phyloP scores from a whole-genome alignment of 257 asterid genomes.

The Voacanga thouarsii region DNA sequence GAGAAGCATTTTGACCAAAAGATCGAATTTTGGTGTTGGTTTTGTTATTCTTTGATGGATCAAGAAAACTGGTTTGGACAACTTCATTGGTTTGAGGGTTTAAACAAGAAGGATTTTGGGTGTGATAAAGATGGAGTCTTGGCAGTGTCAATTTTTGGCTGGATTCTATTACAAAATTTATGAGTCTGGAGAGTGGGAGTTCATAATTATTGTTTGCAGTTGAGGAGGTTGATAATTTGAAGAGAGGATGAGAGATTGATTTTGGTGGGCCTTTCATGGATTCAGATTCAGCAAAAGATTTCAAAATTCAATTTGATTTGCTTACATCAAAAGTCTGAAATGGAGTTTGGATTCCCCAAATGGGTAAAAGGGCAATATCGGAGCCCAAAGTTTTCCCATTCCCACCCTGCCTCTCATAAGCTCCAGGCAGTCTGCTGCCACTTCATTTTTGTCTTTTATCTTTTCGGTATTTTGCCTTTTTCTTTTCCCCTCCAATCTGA shows the following conservation, averaged over 20 bases:
- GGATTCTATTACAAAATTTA: slow-evolving; percentile 17
- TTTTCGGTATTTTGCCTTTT: too few species aligned
- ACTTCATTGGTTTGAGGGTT: slow-evolving; percentile 21
- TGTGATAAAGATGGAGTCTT: slow-evolving; percentile 7
- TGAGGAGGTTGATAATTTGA: slow-evolving; percentile 21
- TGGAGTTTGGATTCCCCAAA: neutral
- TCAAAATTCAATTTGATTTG: neutral
- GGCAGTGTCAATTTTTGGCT: slow-evolving; percentile 26
- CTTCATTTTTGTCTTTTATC: too few species aligned
- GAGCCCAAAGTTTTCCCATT: neutral
- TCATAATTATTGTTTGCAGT: slow-evolving; percentile 1
- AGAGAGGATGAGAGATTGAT: slow-evolving; percentile 23
- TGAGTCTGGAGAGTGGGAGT: slow-evolving; percentile 8
- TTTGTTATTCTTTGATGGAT: slow-evolving; percentile 23
- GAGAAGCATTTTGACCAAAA: neutral
- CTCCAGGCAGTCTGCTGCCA: too few species aligned
- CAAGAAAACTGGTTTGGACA: slow-evolving; percentile 17
- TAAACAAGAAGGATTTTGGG: slow-evolving; percentile 21
- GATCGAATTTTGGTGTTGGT: slow-evolving; percentile 23
- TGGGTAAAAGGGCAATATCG: neutral
- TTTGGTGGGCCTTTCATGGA: slow-evolving; percentile 47
- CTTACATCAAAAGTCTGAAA: neutral
- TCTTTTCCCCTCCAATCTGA: too few species aligned
- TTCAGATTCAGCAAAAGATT: slow-evolving; percentile 3
- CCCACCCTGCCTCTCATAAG: too few species aligned